Conservation (phyloP, 164 flowering plant species). For the Euptelea pleiosperma region DNA sequence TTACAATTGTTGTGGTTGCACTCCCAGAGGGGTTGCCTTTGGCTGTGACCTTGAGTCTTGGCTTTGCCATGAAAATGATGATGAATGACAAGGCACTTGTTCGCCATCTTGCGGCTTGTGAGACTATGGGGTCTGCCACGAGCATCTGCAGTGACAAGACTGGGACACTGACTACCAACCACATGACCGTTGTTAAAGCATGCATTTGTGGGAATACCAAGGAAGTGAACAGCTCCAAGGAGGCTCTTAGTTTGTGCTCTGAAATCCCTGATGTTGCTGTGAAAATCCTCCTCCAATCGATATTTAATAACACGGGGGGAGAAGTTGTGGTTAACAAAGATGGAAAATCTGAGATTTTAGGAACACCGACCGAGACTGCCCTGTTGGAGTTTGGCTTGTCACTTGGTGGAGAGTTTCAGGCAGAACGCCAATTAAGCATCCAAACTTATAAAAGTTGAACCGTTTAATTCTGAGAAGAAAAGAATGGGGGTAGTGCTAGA, state of each 20-base stretch:
- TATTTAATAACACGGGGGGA: conserved; percentile 83
- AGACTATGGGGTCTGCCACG: conserved; percentile 91
- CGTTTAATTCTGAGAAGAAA: conserved; percentile 77
- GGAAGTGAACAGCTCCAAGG: conserved; percentile 34
- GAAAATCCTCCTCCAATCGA: conserved; percentile 54
- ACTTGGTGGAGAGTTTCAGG: conserved; percentile 67
- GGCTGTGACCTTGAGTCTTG: conserved; percentile 88
- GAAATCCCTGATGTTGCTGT: conserved; percentile 49
- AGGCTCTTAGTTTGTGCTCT: conserved; percentile 24
- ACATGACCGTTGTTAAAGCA: conserved; percentile 79
- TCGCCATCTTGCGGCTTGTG: conserved; percentile 82
- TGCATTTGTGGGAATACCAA: conserved; percentile 56
- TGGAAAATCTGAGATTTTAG: conserved; percentile 58
- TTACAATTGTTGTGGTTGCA: conserved; percentile 89
- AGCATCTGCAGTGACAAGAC: conserved; percentile 91
- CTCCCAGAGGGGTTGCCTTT: conserved; percentile 90
- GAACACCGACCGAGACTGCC: conserved; percentile 83
- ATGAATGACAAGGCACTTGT: conserved; percentile 90
- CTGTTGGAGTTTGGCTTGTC: conserved; percentile 67
- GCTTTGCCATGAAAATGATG: conserved; percentile 95
- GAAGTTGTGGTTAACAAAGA: conserved; percentile 56
- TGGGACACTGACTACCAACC: conserved; percentile 84
- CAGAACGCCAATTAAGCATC: conserved; percentile 41
- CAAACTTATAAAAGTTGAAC: conserved; percentile 67
- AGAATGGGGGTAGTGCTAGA: conserved; percentile 77